Base-by-base conservation (phyloP, 164 flowering plant species). In the Aristolochia californica region DNA sequence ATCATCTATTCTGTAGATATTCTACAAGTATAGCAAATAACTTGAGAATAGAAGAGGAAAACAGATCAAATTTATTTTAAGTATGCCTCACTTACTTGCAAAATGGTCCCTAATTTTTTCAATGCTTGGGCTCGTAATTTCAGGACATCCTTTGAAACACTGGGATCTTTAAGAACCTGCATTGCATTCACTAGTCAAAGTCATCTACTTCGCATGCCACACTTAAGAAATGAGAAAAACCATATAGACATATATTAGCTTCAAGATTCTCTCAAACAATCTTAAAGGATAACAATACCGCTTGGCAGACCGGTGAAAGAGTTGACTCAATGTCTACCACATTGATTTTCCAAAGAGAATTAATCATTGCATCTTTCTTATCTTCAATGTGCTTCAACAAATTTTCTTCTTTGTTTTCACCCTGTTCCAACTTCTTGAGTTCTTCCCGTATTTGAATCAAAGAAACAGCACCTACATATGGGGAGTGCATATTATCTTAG, bases 271-370 rank as follows among this genome's bases (percentile, higher is more conserved):
- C 28, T 12, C 2, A 11, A 13, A 22, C 17, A 48, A 13, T 54
- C 43, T 50, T 34, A 24, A 0, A 34, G 23, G 16, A n/a, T 62
- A 38, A 14, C 23, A 44, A 20, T 28, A 90, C 97, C 18, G 74
- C 79, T 57, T 72, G 78, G 75, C 97, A 83, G 43, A 90, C 95
- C 58, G 54, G 86, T 26, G 91, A 78, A 18, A 90, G 72, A 25
- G 95, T 90, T 43, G 77, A 62, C 70, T 90, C 97, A 24, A 90
- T 90, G 68, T 90, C 97, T 27, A 80, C 85, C 22, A 90, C 97
- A 72, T 90, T 90, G 59, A 90, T 75, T 72, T 81, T 85, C 97
- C 97, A 90, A 61, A 90, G 85, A 51, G 94, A 87, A 64, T 80
- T 74, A 60, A 87, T 65, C 84, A 90, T 70, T 24, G 72, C 82